Evolutionary conservation across 2,329 filamentous ascomycete genomes (phyloP).

Genomic region (Xylaria arbuscula): DNA sequence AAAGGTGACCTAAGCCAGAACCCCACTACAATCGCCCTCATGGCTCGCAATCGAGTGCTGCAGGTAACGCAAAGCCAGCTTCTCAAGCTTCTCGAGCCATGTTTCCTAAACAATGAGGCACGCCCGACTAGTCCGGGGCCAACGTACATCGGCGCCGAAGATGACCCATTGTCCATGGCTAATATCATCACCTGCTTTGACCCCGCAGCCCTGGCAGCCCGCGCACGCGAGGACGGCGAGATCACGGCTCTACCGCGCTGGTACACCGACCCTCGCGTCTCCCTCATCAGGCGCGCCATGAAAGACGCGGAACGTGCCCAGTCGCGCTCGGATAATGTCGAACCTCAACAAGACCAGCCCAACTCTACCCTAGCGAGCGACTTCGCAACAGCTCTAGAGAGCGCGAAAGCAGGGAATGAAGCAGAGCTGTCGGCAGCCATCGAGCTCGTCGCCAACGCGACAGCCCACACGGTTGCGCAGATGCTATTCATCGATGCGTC

Average conservation of each 20-base stretch:
- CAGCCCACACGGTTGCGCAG: constrained; percentile 4
- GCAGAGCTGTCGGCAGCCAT: no score
- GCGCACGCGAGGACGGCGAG: not conserved
- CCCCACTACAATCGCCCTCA: not conserved
- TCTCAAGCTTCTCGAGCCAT: constrained; percentile 41
- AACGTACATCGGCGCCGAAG: no score
- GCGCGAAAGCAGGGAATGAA: no score
- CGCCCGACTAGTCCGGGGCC: no score
- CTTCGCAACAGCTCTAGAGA: no score
- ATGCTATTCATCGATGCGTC: constrained; percentile 20
- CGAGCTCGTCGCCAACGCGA: constrained; percentile 1
- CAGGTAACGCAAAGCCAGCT: constrained; percentile 33
- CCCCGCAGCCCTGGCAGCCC: constrained; percentile 20
- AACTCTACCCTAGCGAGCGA: no score
- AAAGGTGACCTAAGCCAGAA: not conserved
- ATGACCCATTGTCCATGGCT: constrained; percentile 17
- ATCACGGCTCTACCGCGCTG: not conserved
- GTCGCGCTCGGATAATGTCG: no score
- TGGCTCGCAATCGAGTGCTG: constrained; percentile 31
- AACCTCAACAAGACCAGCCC: no score
- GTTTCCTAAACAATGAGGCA: constrained; percentile 35
- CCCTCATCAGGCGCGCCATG: constrained; percentile 21
- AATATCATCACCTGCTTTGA: constrained; percentile 27
- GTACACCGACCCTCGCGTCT: constrained; percentile 27
- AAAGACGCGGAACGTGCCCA: constrained; percentile 23